Conservation (phyloP, 2,329 filamentous ascomycete species). For the Penicillium sp. region DNA sequence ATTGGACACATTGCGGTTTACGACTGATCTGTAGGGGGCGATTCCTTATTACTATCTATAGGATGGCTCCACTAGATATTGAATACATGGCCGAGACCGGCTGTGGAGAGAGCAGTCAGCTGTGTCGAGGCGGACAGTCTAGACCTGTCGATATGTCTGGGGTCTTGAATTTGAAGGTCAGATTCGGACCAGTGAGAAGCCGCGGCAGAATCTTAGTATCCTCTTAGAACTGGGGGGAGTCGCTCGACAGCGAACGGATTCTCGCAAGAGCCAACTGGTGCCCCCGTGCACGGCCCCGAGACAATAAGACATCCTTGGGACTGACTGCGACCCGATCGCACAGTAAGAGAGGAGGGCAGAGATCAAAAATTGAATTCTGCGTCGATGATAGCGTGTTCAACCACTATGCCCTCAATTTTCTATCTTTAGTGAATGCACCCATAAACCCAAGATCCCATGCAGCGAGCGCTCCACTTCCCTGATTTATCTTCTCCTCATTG, state of each 20-base stretch:
- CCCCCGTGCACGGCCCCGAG: not conserved
- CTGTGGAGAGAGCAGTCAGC: not conserved
- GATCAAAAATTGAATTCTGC: not conserved
- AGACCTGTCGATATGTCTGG: not conserved
- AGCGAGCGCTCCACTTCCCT: conserved; percentile 7
- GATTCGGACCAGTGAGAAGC: not conserved
- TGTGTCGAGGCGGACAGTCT: not conserved
- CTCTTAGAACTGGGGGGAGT: not conserved
- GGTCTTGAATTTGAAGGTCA: not conserved
- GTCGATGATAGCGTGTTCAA: not conserved
- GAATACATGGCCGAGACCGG: not conserved
- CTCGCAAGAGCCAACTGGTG: not conserved
- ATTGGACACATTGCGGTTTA: not conserved
- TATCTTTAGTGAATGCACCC: not conserved
- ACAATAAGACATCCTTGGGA: not conserved
- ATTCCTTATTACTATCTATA: not conserved
- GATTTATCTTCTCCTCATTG: not conserved
- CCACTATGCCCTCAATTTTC: not conserved
- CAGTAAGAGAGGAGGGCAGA: not conserved
- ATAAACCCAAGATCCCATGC: not conserved
- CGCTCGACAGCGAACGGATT: not conserved
- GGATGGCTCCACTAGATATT: not conserved
- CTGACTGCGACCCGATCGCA: not conserved
- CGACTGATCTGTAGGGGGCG: not conserved
- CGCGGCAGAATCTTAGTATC: not conserved